A percentile compares a stretch with the other conserved stretches of the same genome.
These are phyloP conservation scores for Leccinum angustisporum DNA, from an alignment of 1,284 basidiomycete genomes.

Conservation along the genomic window DNA sequence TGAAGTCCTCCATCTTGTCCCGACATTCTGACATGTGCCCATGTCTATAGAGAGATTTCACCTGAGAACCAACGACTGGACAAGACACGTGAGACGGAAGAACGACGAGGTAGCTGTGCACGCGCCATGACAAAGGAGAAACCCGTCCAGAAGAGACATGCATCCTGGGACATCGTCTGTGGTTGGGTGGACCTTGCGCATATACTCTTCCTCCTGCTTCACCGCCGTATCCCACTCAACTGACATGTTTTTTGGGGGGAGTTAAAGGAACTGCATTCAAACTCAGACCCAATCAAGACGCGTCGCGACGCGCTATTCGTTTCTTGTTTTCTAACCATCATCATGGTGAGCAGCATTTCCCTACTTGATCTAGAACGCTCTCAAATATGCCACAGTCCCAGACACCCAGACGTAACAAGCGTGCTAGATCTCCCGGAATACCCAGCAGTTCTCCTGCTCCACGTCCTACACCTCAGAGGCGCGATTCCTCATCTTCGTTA, in stretches of 20 bases:
- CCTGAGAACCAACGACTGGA: conserved; percentile 77
- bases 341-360: conserved; percentile 30
- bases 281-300: conserved; percentile 32
- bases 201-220: conserved; percentile 63
- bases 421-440: conserved; percentile 61
- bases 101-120: conserved; percentile 9
- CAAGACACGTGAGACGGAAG: conserved; percentile 11
- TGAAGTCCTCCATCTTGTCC: conserved; percentile 88
- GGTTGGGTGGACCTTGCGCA: conserved; percentile 66
- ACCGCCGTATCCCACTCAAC: conserved; percentile 53
- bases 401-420: conserved; percentile 54
- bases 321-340: conserved; percentile 20
- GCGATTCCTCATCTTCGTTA: conserved; percentile 66
- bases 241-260: not conserved
- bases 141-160: conserved; percentile 76
- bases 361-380: not conserved
- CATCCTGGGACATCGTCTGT: conserved; percentile 81
- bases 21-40: conserved; percentile 79
- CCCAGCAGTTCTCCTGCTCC: conserved; percentile 51
- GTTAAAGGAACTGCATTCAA: conserved; percentile 28
- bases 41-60: conserved; percentile 85
- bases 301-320: conserved; percentile 35
- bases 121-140: conserved; percentile 75
- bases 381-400: conserved; percentile 28
- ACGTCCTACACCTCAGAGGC: conserved; percentile 47